A percentile compares a stretch with the other conserved stretches of the same genome.
These are phyloP conservation scores for Xylaria longipes DNA, from an alignment of 495 filamentous ascomycete genomes.

Conservation along the genomic window DNA sequence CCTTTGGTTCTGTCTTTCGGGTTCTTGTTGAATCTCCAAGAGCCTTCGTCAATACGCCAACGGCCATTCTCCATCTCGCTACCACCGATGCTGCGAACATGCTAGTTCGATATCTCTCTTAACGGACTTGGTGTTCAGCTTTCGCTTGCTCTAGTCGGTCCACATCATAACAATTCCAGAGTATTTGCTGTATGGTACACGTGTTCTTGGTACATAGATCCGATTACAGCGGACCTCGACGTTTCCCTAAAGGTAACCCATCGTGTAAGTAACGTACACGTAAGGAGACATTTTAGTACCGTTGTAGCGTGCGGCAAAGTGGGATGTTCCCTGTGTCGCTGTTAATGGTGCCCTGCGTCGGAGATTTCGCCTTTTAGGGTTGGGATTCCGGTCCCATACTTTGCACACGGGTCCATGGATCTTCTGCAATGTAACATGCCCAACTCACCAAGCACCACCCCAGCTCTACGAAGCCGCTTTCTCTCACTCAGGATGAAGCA, in stretches of 20 bases:
- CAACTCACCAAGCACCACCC: conserved; percentile 23
- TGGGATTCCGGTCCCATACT: conserved; percentile 12
- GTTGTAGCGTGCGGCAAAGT: conserved; percentile 6
- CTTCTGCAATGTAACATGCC: conserved; percentile 19
- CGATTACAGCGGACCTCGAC: conserved; percentile 10
- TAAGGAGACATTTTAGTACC: background rate
- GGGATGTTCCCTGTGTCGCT: conserved; percentile 21
- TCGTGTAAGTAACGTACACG: background rate
- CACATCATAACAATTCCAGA: background rate
- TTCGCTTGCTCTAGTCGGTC: background rate
- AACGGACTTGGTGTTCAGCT: background rate
- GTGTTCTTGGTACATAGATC: conserved; percentile 1
- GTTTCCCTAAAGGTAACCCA: background rate
- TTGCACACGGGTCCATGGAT: conserved; percentile 9
- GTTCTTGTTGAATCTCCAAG: background rate
- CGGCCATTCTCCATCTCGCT: background rate
- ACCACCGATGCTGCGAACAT: background rate
- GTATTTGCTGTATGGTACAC: background rate
- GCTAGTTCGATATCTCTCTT: background rate
- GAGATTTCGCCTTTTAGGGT: conserved; percentile 23
- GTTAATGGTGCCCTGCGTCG: conserved; percentile 22
- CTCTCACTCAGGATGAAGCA: background rate
- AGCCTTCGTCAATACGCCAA: background rate
- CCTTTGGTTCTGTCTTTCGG: background rate
- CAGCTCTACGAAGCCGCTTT: conserved; percentile 10